Evolutionary conservation across 2,329 filamentous ascomycete genomes (phyloP), one percentile per base, ranked within the genome.

Genomic region (Sporothrix curviconia): DNA sequence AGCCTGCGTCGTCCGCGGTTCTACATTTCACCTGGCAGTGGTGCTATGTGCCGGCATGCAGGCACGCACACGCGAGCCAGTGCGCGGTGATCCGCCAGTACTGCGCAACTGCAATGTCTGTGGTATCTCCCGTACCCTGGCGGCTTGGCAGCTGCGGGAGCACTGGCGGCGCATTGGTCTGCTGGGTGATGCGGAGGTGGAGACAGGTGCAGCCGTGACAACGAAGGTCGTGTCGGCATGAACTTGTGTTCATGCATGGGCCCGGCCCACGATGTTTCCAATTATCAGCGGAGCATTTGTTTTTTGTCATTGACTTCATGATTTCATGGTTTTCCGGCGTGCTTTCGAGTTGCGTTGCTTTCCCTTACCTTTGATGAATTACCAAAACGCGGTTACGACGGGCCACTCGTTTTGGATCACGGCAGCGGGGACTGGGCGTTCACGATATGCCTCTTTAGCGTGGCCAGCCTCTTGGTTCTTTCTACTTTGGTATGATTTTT

Each of bases 1-100:
- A 68, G 6, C 64, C 68, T 2, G 59, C 68, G 1, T 66, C 64
- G 0, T 75, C 72, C n/a, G 0, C 65, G 64, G 6, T 74, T 71
- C 58, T 74, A 74, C 59, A 68, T 71, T n/a, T 32, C 72, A 75
- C 56, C 63, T 75, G 61, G 72, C 71, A 1, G 67, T 68, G 0
- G 70, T 0, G 71, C 70, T 74, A 71, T 47, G 57, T 75, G 3
- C 70, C 0, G 71, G 68, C 0, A 71, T 73, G 59, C 65, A 71
- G 36, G 71, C 71, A 1, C 69, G 61, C 5, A 66, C 65, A 0
- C 32, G 25, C 0, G 56, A 60, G 12, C n/a, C 72, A 75, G 22
- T 73, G 72, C 46, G 65, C 68, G 4, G 60, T 67, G 3, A 64
- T 75, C 14, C 65, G 70, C 7, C 59, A 53, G 0, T 75, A 75